Conservation (phyloP, 106 monocot genomes). For the Acanthochlamys bracteata region DNA sequence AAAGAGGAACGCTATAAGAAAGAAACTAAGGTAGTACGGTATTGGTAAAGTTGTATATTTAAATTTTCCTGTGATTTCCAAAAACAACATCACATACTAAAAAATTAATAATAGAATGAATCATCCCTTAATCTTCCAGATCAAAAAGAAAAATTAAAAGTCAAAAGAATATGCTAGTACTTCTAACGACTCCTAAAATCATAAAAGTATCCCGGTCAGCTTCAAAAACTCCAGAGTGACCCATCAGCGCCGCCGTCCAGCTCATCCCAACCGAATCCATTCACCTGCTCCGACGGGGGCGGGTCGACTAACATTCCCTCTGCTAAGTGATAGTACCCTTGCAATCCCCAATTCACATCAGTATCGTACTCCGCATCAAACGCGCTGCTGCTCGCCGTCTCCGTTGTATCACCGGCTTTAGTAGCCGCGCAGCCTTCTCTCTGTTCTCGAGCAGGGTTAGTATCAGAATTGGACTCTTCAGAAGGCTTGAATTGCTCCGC, state of each 20-base stretch:
- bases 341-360: constrained; percentile 3
- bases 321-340: constrained; percentile 20
- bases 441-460: not conserved
- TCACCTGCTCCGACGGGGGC: not conserved
- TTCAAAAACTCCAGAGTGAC: constrained; percentile 26
- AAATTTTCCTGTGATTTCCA: too few relatives aligned
- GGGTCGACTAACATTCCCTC: constrained; percentile 29
- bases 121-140: too few relatives aligned
- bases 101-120: too few relatives aligned
- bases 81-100: too few relatives aligned
- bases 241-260: constrained; percentile 6
- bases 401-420: not conserved
- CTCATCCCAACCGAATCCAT: not conserved
- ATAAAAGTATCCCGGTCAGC: not conserved
- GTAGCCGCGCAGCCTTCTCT: not conserved
- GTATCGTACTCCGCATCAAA: constrained; percentile 8
- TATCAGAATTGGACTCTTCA: not conserved
- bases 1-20: too few relatives aligned
- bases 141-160: too few relatives aligned
- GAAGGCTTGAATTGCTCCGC: not conserved
- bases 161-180: too few relatives aligned
- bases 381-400: not conserved
- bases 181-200: too few relatives aligned
- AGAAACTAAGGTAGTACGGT: too few relatives aligned
- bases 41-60: too few relatives aligned